Conservation (phyloP, 208 protist species). For the Tetramitus jugosus region DNA sequence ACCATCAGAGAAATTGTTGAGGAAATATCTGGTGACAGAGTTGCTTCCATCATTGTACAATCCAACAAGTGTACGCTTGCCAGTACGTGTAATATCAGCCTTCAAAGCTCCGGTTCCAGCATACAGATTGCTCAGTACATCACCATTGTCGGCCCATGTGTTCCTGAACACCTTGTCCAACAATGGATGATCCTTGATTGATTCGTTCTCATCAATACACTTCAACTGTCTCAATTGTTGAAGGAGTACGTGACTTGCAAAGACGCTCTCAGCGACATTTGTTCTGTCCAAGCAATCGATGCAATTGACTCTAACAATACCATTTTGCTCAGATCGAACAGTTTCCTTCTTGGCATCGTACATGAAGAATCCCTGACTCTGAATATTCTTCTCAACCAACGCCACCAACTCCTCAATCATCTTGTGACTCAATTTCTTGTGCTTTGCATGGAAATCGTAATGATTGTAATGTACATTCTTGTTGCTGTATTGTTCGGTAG, state of each 20-base stretch:
- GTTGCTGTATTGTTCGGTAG: background rate
- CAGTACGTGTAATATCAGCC: slow-evolving; percentile 30
- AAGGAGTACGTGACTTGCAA: background rate
- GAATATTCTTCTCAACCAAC: slow-evolving; percentile 21
- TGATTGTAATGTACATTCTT: too few species aligned
- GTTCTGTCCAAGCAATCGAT: slow-evolving; percentile 95
- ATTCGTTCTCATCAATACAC: background rate
- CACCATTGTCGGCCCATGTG: slow-evolving; percentile 30
- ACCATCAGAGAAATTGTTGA: slow-evolving; percentile 64
- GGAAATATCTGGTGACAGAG: slow-evolving; percentile 60
- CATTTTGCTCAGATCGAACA: too few species aligned
- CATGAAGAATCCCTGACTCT: background rate
- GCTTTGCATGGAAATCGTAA: background rate
- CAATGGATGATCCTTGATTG: background rate
- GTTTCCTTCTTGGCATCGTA: background rate
- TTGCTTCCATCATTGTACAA: slow-evolving; percentile 69
- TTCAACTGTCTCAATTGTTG: background rate
- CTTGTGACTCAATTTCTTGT: background rate
- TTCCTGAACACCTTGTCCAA: background rate
- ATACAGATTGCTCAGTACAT: slow-evolving; percentile 7
- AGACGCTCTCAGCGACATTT: slow-evolving; percentile 77
- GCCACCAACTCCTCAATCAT: slow-evolving; percentile 19
- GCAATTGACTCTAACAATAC: slow-evolving; percentile 89
- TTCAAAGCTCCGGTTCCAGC: slow-evolving; percentile 29
- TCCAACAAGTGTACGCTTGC: slow-evolving; percentile 34